Conservation (phyloP, 805 yeast species). For the Myxozyma melibiosi region DNA sequence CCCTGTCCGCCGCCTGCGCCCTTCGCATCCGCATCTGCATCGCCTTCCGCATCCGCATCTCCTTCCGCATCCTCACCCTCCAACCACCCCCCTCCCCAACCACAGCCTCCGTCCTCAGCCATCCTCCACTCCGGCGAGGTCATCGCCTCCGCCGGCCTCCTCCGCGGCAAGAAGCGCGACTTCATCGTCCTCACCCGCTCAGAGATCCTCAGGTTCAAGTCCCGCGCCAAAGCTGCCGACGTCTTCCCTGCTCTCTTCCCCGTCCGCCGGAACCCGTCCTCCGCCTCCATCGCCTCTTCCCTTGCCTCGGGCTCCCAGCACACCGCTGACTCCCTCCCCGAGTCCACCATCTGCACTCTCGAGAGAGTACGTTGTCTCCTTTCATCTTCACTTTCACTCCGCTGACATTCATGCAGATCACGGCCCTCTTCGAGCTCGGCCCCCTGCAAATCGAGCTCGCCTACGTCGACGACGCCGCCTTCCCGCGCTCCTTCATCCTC, state of each 20-base stretch:
- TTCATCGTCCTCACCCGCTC: conserved; percentile 32
- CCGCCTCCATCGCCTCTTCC: conserved; percentile 7
- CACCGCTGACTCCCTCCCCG: conserved; percentile 10
- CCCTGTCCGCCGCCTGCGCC: too few species aligned
- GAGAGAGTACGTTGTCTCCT: conserved; percentile 13
- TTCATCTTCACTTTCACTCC: background rate
- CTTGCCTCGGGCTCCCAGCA: background rate
- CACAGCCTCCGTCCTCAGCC: background rate
- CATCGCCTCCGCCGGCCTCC: conserved; percentile 29
- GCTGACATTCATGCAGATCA: conserved; percentile 4
- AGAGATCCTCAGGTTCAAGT: conserved; percentile 34
- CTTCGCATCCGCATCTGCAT: too few species aligned
- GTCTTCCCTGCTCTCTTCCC: conserved; percentile 21
- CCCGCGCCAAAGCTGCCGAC: conserved; percentile 30
- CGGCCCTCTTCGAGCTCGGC: conserved; percentile 23
- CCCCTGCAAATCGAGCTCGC: conserved; percentile 20
- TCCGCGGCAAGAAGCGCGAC: conserved; percentile 35
- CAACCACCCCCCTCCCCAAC: background rate
- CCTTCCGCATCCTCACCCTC: background rate
- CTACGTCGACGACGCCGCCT: conserved; percentile 13
- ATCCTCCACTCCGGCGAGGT: conserved; percentile 35
- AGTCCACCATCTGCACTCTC: conserved; percentile 17
- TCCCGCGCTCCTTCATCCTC: conserved; percentile 22
- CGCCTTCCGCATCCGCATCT: background rate
- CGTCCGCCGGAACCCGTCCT: conserved; percentile 12